Evolutionary conservation across 768 basidiomycete species (phyloP), one percentile per base, ranked within the genome.

Genomic region (Myochromella boudieri): DNA sequence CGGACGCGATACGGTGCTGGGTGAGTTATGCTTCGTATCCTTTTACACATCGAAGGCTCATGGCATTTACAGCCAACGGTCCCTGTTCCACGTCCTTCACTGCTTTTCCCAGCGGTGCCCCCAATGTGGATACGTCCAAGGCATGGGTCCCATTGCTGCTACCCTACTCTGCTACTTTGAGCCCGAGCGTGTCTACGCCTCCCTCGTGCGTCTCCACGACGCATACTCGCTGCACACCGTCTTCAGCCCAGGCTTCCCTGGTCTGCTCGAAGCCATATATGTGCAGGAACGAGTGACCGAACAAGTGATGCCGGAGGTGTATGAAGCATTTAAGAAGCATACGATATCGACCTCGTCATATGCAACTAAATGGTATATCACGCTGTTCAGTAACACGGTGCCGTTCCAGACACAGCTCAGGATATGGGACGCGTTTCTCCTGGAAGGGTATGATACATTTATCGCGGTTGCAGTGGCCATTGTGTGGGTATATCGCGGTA

Each of bases 321-420:
- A 88, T 58, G 74, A 72, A 15, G 84, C 90, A 15, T 94, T 97
- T 69, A 81, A 84, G 69, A 85, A 81, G 57, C 86, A 97, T 57
- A 87, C 81, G 79, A 87, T 99, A 48, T 89, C 89, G 6, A 94
- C 92, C 10, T 95, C 94, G 22, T 83, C 91, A 15, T 99, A 95
- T 68, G 94, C 94, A 21, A 97, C 95, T 1, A 98, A 98, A 67
- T 98, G 97, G 97, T 99, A 97, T 63, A 98, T 99, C 66, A 98
- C 97, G 2, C 73, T 98, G 11, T 99, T 97, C 60, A 84, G 94
- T 40, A 97, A 95, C 61, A 90, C 91, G 0, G 86, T 99, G 33
- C 93, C 95, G 18, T 98, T 95, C 65, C 91, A 95, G 66, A 92
- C 87, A 37, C 94, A 97, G 69, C 69, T 98, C 21, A 78, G 97